Conservation (phyloP, 1,139 yeast species). For the Suhomyces guaymorum region DNA sequence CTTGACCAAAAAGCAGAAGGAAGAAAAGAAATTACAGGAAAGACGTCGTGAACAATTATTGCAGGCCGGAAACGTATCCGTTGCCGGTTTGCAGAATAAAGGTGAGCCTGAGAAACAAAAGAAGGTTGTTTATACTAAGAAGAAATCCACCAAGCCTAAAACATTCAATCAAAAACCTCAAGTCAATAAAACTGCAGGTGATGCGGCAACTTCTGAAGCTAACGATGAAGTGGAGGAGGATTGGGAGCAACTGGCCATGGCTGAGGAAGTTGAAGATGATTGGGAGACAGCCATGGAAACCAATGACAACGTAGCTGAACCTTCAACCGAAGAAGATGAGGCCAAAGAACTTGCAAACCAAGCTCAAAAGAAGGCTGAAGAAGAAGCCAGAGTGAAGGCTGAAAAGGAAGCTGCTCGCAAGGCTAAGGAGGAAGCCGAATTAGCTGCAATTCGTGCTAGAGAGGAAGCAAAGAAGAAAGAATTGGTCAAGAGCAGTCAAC, state of each 20-base stretch:
- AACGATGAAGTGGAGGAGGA: slow-evolving; percentile 42
- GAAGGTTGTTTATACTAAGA: slow-evolving; percentile 74
- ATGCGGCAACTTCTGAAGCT: slow-evolving; percentile 22
- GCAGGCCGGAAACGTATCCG: slow-evolving; percentile 69
- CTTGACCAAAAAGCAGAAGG: slow-evolving; percentile 90
- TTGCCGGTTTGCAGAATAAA: slow-evolving; percentile 65
- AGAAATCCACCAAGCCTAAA: slow-evolving; percentile 55
- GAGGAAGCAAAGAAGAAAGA: slow-evolving; percentile 34
- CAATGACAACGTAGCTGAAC: slow-evolving; percentile 25
- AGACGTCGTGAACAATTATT: slow-evolving; percentile 87
- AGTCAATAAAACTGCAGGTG: slow-evolving; percentile 15
- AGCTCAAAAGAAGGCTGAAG: slow-evolving; percentile 10
- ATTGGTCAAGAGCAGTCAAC: slow-evolving; percentile 17
- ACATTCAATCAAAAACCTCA: slow-evolving; percentile 29
- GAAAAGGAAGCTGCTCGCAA: slow-evolving; percentile 20
- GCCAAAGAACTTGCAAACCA: slow-evolving; percentile 22
- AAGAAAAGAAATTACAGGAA: slow-evolving; percentile 83
- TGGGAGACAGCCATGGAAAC: slow-evolving; percentile 46
- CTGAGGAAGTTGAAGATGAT: slow-evolving; percentile 47
- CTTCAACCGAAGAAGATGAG: slow-evolving; percentile 30
- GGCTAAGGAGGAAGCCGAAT: slow-evolving; percentile 21
- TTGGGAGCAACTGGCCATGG: slow-evolving; percentile 61
- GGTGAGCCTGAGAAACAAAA: slow-evolving; percentile 54
- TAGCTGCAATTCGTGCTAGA: slow-evolving; percentile 27
- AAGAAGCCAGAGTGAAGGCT: slow-evolving; percentile 20